A percentile compares a stretch with the other conserved stretches of the same genome.
Evolutionary conservation across 805 yeast genomes (phyloP).

Genomic region (Metschnikowia reukaufii): DNA sequence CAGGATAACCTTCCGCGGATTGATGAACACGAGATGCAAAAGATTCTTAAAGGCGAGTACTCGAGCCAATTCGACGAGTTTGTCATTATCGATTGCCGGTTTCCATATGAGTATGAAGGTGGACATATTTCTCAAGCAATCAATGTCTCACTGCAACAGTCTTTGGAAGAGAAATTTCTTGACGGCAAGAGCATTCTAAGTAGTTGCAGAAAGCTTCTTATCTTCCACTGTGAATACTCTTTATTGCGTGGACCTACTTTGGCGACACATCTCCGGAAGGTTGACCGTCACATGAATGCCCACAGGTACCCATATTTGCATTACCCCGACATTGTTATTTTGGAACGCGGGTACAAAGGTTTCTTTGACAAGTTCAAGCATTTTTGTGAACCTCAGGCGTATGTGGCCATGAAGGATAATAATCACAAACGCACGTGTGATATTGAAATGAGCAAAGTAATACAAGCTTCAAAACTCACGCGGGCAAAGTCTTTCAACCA

Average conservation of each 20-base stretch:
- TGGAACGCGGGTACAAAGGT: constrained; percentile 87
- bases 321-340: constrained; percentile 85
- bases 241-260: constrained; percentile 91
- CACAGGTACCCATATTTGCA: constrained; percentile 76
- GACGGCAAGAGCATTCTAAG: constrained; percentile 17
- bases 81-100: constrained; percentile 81
- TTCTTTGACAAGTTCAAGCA: constrained; percentile 61
- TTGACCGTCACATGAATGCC: constrained; percentile 74
- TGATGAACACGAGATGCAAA: constrained; percentile 54
- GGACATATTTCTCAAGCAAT: constrained; percentile 88
- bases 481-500: constrained; percentile 40
- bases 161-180: constrained; percentile 58
- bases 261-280: constrained; percentile 81
- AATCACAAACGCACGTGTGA: constrained; percentile 42
- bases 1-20: constrained; percentile 73
- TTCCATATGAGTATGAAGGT: constrained; percentile 87
- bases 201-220: constrained; percentile 48
- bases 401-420: constrained; percentile 75
- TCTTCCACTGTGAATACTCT: constrained; percentile 95
- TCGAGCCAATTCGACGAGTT: constrained; percentile 53
- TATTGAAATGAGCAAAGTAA: constrained; percentile 45
- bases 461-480: constrained; percentile 42
- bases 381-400: constrained; percentile 73
- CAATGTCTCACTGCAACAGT: constrained; percentile 70
- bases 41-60: constrained; percentile 55